Evolutionary conservation across 192 early-diverging fungal species (phyloP).

Genomic region (Rhizophlyctis rosea): DNA sequence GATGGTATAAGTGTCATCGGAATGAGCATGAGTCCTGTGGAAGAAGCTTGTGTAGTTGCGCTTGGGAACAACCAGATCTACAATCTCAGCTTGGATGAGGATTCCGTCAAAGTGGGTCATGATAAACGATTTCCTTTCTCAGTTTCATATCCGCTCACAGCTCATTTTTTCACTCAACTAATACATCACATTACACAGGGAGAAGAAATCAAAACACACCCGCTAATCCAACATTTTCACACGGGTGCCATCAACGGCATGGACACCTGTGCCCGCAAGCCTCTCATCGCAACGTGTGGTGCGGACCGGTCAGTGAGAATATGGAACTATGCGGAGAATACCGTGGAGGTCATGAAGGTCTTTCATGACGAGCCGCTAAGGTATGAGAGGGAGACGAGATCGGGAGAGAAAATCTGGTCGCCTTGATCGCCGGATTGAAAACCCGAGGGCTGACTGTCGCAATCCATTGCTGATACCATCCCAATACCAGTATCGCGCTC

Average conservation of each 20-base stretch:
- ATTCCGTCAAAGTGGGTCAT: slow-evolving; percentile 39
- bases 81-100: slow-evolving; percentile 22
- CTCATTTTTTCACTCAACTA: not conserved
- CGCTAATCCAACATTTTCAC: slow-evolving; percentile 50
- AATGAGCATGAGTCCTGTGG: slow-evolving; percentile 44
- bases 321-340: slow-evolving; percentile 65
- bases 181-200: slow-evolving; percentile 19
- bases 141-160: not conserved
- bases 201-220: slow-evolving; percentile 45
- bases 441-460: too few species aligned
- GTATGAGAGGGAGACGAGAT: slow-evolving; percentile 14
- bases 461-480: too few species aligned
- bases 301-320: slow-evolving; percentile 52
- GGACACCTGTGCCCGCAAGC: slow-evolving; percentile 54
- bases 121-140: not conserved
- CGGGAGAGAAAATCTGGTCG: too few species aligned
- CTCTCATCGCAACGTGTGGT: slow-evolving; percentile 56
- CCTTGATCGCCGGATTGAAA: too few species aligned
- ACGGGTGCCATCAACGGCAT: slow-evolving; percentile 45
- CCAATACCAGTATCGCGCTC: slow-evolving; percentile 53
- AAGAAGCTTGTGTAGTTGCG: slow-evolving; percentile 44
- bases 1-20: slow-evolving; percentile 35
- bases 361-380: slow-evolving; percentile 50
- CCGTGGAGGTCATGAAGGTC: slow-evolving; percentile 47
- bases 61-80: slow-evolving; percentile 46